Conservation (phyloP, 2,329 filamentous ascomycete genomes). For the Ambrosiella xylebori region DNA sequence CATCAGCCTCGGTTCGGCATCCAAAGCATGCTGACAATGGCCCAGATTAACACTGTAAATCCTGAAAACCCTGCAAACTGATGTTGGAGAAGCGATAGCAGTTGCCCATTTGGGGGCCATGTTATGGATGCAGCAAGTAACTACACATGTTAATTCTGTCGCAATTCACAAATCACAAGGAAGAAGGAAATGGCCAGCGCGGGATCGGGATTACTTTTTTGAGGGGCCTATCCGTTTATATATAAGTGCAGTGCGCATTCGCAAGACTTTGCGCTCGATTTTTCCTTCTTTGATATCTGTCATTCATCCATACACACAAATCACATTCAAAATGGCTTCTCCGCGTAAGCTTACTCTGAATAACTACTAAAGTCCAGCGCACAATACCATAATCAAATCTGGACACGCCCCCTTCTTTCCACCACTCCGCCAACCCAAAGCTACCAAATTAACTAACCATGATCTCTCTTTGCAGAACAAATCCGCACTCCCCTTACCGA, state of each 20-base stretch:
- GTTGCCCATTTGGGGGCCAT: background rate
- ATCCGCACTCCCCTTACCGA: constrained; percentile 86
- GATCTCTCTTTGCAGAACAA: constrained; percentile 15
- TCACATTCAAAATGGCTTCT: constrained; percentile 46
- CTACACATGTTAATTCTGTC: background rate
- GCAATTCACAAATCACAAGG: background rate
- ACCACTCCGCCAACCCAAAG: background rate
- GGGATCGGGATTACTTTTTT: constrained; percentile 2
- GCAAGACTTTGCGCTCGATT: constrained; percentile 4
- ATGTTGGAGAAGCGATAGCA: background rate
- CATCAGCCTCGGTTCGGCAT: background rate
- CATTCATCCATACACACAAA: constrained; percentile 9
- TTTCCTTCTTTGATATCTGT: constrained; percentile 10
- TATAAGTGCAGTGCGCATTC: background rate
- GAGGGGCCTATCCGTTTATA: background rate
- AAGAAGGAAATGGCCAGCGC: background rate
- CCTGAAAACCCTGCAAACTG: background rate
- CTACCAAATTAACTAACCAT: background rate
- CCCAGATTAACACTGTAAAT: background rate
- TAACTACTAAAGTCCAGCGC: background rate
- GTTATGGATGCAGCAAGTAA: background rate
- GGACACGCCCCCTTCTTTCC: background rate
- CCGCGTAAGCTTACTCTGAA: constrained; percentile 64
- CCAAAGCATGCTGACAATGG: background rate
- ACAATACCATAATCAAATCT: background rate